Conservation (phyloP, 495 filamentous ascomycete species). For the Pseudomonodictys pantanalensis region DNA sequence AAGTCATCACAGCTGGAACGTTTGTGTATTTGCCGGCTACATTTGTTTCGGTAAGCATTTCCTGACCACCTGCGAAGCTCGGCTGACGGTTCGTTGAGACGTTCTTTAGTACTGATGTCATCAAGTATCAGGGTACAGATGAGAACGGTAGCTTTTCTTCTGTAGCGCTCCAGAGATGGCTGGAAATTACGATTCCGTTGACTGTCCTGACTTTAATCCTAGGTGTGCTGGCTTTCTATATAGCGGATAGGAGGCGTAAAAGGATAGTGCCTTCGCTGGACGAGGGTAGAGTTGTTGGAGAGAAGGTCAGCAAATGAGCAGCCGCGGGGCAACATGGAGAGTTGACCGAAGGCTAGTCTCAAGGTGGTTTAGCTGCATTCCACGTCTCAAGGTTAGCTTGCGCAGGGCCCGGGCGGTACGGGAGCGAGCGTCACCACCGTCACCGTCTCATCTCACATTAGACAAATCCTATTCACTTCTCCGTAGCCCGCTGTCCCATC, state of each 20-base stretch:
- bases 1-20: constrained; percentile 46
- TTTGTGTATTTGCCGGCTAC: constrained; percentile 48
- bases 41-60: constrained; percentile 45
- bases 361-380: too few relatives aligned
- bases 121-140: constrained; percentile 43
- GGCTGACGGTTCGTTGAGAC: constrained; percentile 35
- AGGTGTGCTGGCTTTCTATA: constrained; percentile 5
- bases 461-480: too few relatives aligned
- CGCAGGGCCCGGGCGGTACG: too few relatives aligned
- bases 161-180: constrained; percentile 44
- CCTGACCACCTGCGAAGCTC: neutral
- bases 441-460: too few relatives aligned
- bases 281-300: neutral
- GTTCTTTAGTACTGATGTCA: constrained; percentile 49
- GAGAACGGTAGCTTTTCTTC: constrained; percentile 40
- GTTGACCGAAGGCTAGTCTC: too few relatives aligned
- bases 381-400: too few relatives aligned
- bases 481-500: too few relatives aligned
- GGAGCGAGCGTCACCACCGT: too few relatives aligned
- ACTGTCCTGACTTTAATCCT: constrained; percentile 35
- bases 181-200: constrained; percentile 47
- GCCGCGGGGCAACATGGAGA: too few relatives aligned
- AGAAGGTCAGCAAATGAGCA: too few relatives aligned
- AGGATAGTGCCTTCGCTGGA: constrained; percentile 1
- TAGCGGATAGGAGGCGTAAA: constrained; percentile 2